Evolutionary conservation across 2,329 filamentous ascomycete genomes (phyloP), one percentile per base, ranked within the genome.

Genomic region (Cryphonectria radicalis): DNA sequence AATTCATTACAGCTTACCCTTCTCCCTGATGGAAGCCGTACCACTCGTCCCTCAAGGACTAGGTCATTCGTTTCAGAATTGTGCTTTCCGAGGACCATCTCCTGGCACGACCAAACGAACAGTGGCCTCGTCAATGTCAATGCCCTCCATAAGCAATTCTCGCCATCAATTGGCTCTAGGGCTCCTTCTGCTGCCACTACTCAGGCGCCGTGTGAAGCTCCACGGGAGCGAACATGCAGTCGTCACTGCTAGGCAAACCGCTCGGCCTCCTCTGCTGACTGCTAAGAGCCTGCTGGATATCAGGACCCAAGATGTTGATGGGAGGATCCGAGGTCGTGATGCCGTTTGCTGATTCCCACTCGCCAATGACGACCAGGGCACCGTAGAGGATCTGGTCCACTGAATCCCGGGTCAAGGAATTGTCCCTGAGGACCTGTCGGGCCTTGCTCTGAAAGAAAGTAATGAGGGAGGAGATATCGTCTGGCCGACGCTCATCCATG

Each of bases 401-500:
- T 11, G 40, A 14, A 11, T 67, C 8, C 3, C 35, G 1, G 5
- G 28, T 57, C 10, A 43, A 22, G 6, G 1, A 5, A 2, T 57
- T 59, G 50, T 2, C 10, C 0, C 17, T n/a, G 4, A 67, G 50
- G 17, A 42, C 32, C 40, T 57, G 46, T 28, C 32, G 67, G 4
- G 43, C 66, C 14, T 64, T 46, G 1, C 22, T 46, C 7, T 70
- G 67, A 3, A 62, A 59, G 40, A 70, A 70, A 11, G 50, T 53
- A 59, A 60, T 81, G 62, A 72, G 67, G 46, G 68, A 74, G 50
- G 42, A 72, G 25, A 74, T 37, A 2, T 75, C 70, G 7, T 69
- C 69, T 1, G 73, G 74, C 32, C 69, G 46, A 14, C 71, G 68
- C 19, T 37, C 13, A 22, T 68, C 35, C 19, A 73, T 17, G 43